Base-by-base conservation (phyloP, 345 rosid genomes). In the Acer campestre region DNA sequence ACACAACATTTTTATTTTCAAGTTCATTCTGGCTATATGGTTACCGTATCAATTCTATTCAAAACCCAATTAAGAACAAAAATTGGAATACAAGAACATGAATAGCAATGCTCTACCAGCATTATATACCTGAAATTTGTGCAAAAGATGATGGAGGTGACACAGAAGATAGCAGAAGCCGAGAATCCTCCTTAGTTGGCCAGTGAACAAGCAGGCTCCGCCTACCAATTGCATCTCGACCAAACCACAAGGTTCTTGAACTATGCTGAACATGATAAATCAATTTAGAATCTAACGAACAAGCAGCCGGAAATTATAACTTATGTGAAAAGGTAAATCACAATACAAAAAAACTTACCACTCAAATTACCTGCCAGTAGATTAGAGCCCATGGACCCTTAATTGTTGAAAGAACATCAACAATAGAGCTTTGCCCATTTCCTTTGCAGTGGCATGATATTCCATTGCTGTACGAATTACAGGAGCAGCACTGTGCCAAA, bases 121-220 rank as follows among this genome's bases (percentile, higher is more conserved):
- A 79, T 74, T 77, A 84, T 79, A 67, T 86, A 90, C 91, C 93
- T 70, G 84, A 80, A 62, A 62, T 83, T 79, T 78, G 84, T 58
- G 77, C 83, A 10, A 66, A 73, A 62, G 84, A 79, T 76, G 83
- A 80, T 64, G 78, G 25, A 20, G 97, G 92, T 49, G 98, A 89
- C 38, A 86, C 92, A 56, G 98, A 95, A 16, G 94, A 92, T 7
- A 95, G 81, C 73, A 95, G 71, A 70, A 95, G 83, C 58, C 87
- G 90, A 27, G 92, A 61, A 69, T 90, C 97, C 77, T 88, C 86
- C 18, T 20, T 61, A 16, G 87, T 89, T 66, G 98, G 97, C 98
- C 97, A 90, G 77, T 92, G 98, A 83, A 93, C 94, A 82, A 95
- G 94, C n/a, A 95, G 91, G 78, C 99, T 93, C 84, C 98, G 84